These are phyloP conservation scores for Pilasporangium apinafurcum DNA, from an alignment of 352 stramenopile genomes.

Conservation along the genomic window DNA sequence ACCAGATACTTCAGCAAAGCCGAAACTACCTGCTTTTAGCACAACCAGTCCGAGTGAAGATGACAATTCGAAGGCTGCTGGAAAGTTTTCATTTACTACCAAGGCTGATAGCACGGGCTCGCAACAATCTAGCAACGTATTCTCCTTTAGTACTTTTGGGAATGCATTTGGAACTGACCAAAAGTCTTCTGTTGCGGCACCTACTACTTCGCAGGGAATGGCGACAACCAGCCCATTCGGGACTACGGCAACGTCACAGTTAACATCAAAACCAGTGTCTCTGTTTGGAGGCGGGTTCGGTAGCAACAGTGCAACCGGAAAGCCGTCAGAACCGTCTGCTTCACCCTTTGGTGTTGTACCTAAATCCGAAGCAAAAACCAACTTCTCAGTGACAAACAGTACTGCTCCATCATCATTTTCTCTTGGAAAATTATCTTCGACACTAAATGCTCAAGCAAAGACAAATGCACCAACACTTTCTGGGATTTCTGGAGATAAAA, in stretches of 20 bases:
- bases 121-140: neutral
- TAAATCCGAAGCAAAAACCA: constrained; percentile 6
- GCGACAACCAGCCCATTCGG: neutral
- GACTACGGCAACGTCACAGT: constrained; percentile 10
- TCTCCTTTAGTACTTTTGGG: constrained; percentile 11
- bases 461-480: neutral
- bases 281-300: constrained; percentile 5
- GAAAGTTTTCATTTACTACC: constrained; percentile 17
- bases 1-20: constrained; percentile 5
- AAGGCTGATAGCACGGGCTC: constrained; percentile 3
- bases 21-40: constrained; percentile 1
- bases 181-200: neutral
- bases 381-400: neutral
- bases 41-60: neutral
- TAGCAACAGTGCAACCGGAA: constrained; percentile 3
- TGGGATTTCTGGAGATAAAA: neutral
- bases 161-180: neutral
- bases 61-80: constrained; percentile 6
- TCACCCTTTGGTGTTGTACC: constrained; percentile 23
- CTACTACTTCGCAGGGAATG: neutral
- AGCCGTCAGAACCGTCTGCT: constrained; percentile 10
- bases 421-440: constrained; percentile 14
- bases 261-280: too few relatives aligned
- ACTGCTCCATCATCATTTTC: constrained; percentile 18
- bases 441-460: constrained; percentile 4